Evolutionary conservation across 2,329 filamentous ascomycete genomes (phyloP), one percentile per base, ranked within the genome.

Genomic region (Talaromyces sp.): DNA sequence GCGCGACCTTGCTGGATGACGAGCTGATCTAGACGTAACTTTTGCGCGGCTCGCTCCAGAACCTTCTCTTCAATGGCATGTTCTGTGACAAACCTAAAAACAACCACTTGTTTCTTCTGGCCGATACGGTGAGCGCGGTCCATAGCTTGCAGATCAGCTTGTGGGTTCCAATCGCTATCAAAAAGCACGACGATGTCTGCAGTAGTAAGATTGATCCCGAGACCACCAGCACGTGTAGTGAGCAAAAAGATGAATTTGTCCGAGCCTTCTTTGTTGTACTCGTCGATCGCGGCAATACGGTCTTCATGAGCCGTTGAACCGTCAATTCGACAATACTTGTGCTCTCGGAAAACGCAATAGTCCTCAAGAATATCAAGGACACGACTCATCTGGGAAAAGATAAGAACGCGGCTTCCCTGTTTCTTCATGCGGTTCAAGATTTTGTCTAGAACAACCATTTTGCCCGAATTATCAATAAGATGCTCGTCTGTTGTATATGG

Each of bases 331-430:
- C 93, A 98, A 80, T 99, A 99, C 68, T 96, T 90, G 80, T 91
- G 97, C 37, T 92, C 89, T 65, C 93, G 87, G 84, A 99, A 97
- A 52, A 98, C 93, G 69, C 94, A 98, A 79, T 99, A 99, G 77
- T 99, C 95, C 75, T 99, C 95, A 17, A 99, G 85, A 62, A 99
- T 99, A 74, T 99, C 95, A 49, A 99, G 83, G 45, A 97, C 85
- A 85, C 95, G 92, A 73, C 93, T 97, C 95, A 99, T 99, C 75
- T 99, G 95, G 0, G 95, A 99, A 81, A 99, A 99, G 71, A 99
- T 98, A 64, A 99, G 86, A n/a, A 99, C 93, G 69, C 95, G 87
- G 74, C 93, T 98, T 49, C 93, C 95, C 75, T 97, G 90, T 56
- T 86, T 87, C 78, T 93, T 85, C 81, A 99, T 87, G 56, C 93